These are phyloP conservation scores for Candida ascalaphidarum DNA, from an alignment of 805 yeast species.

Conservation along the genomic window DNA sequence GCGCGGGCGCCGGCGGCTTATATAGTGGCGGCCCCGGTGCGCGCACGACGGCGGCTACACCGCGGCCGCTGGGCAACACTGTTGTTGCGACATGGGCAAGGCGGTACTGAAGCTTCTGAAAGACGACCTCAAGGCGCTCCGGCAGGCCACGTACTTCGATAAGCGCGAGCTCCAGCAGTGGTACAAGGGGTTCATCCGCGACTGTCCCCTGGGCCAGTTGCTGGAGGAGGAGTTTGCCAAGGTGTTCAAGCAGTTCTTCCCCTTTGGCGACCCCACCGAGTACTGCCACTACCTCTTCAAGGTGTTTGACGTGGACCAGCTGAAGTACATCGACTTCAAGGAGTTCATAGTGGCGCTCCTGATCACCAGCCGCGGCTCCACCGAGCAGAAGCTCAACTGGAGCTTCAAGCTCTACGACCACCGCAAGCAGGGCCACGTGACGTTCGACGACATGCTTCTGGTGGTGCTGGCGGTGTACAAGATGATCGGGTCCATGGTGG, in stretches of 20 bases:
- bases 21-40: no score
- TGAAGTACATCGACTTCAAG: constrained; percentile 80
- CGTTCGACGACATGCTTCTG: constrained; percentile 68
- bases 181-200: constrained; percentile 94
- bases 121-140: constrained; percentile 78
- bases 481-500: constrained; percentile 94
- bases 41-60: no score
- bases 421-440: constrained; percentile 68
- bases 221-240: constrained; percentile 82
- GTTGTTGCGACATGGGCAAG: constrained; percentile 62
- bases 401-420: constrained; percentile 83
- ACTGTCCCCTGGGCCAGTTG: constrained; percentile 86
- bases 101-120: constrained; percentile 87
- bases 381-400: constrained; percentile 83
- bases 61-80: no score
- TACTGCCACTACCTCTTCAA: constrained; percentile 83
- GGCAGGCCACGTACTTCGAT: constrained; percentile 84
- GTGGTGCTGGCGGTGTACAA: constrained; percentile 81
- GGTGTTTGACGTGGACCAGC: constrained; percentile 77
- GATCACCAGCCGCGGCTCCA: constrained; percentile 76
- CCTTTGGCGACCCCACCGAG: constrained; percentile 94
- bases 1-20: no score
- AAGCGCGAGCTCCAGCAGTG: constrained; percentile 94
- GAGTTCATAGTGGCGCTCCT: constrained; percentile 87
- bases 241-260: constrained; percentile 94